These are phyloP conservation scores for Huntiella savannae DNA, from an alignment of 2,329 filamentous ascomycete species.

Conservation along the genomic window DNA sequence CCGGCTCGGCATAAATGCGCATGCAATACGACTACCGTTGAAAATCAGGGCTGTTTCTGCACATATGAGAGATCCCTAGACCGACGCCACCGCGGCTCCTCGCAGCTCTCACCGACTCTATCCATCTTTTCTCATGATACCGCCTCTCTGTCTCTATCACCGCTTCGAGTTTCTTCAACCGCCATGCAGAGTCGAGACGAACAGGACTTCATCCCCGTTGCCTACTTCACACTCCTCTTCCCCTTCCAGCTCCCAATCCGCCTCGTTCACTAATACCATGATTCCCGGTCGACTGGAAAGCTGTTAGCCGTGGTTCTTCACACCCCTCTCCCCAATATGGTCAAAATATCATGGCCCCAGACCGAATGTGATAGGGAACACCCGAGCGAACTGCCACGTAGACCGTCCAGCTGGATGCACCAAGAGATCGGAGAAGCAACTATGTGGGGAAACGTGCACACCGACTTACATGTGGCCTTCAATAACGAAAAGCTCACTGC, in stretches of 20 bases:
- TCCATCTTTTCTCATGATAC: background rate
- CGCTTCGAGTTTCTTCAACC: slow-evolving; percentile 33
- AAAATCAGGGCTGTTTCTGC: no score
- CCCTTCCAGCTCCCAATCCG: slow-evolving; percentile 94
- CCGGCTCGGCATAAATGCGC: no score
- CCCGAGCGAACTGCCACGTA: no score
- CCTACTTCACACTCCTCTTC: slow-evolving; percentile 80
- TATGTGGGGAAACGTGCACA: background rate
- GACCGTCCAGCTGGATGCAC: no score
- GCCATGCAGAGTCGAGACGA: slow-evolving; percentile 90
- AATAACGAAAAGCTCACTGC: slow-evolving; percentile 77
- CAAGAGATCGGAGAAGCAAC: no score
- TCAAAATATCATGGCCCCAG: no score
- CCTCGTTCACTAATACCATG: slow-evolving; percentile 89
- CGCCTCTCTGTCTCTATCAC: no score
- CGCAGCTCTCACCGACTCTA: background rate
- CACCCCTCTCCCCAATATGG: no score
- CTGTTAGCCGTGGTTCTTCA: slow-evolving; percentile 13
- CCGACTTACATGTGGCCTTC: slow-evolving; percentile 65
- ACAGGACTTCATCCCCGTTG: slow-evolving; percentile 69
- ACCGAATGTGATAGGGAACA: no score
- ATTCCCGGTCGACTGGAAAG: slow-evolving; percentile 68
- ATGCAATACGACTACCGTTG: no score
- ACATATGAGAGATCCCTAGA: no score
- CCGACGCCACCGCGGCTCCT: background rate